These are phyloP conservation scores for Monilinia aucupariae DNA, from an alignment of 2,329 filamentous ascomycete species.

Conservation along the genomic window DNA sequence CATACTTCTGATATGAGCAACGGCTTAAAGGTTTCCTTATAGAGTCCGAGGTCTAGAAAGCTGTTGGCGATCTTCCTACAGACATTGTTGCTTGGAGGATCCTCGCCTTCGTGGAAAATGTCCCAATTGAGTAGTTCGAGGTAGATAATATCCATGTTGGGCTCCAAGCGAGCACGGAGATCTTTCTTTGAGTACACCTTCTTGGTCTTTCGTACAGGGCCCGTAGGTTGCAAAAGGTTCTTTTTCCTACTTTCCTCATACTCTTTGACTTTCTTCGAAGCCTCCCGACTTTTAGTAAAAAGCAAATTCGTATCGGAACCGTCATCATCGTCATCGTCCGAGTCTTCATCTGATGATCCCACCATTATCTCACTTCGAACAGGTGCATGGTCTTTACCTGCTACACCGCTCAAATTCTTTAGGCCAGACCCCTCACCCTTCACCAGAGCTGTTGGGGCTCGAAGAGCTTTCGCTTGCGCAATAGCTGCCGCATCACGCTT, in stretches of 20 bases:
- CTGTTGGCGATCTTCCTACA: conserved; percentile 73
- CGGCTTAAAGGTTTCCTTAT: conserved; percentile 86
- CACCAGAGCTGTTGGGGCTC: conserved; percentile 50
- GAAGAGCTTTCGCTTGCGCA: conserved; percentile 60
- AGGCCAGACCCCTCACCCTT: conserved; percentile 74
- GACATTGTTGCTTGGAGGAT: conserved; percentile 69
- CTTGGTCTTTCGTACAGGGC: conserved; percentile 79
- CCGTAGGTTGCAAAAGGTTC: conserved; percentile 50
- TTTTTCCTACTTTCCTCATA: conserved; percentile 45
- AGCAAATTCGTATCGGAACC: conserved; percentile 38
- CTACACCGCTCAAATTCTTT: conserved; percentile 62
- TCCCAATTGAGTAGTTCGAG: conserved; percentile 88
- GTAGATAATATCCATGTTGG: conserved; percentile 80
- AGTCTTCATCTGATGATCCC: conserved; percentile 65
- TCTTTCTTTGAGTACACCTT: conserved; percentile 81
- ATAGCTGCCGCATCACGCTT: conserved; percentile 67
- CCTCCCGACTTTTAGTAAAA: conserved; percentile 42
- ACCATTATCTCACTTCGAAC: conserved; percentile 87
- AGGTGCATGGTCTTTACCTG: conserved; percentile 72
- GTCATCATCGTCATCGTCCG: conserved; percentile 60
- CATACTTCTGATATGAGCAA: conserved; percentile 89
- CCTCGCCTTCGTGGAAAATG: conserved; percentile 83
- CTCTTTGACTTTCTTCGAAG: conserved; percentile 35
- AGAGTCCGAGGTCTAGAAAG: conserved; percentile 70
- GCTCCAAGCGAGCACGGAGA: conserved; percentile 86